A percentile compares a stretch with the other conserved stretches of the same genome.
Evolutionary conservation across 2,329 filamentous ascomycete species (phyloP).

Genomic region (Aspergillus costaricaensis): DNA sequence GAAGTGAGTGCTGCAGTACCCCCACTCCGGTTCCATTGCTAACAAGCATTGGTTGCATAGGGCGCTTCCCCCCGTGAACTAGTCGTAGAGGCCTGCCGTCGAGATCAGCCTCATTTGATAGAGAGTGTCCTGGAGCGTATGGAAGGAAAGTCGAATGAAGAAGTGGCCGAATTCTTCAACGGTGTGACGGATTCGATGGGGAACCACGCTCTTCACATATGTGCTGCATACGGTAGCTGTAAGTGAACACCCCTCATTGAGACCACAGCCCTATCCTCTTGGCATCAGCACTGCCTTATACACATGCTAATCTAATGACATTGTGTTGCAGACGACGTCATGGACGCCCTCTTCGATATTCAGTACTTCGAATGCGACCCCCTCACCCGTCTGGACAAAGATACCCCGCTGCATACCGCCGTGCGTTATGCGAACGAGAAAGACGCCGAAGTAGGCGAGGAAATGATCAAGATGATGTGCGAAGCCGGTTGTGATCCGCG

Average conservation of each 20-base stretch:
- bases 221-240: conserved; percentile 84
- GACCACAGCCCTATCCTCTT: background rate
- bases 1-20: conserved; percentile 37
- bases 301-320: background rate
- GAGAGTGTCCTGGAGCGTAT: conserved; percentile 68
- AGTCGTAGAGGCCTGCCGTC: conserved; percentile 87
- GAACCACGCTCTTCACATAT: conserved; percentile 86
- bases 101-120: conserved; percentile 87
- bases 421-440: conserved; percentile 51
- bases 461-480: conserved; percentile 53
- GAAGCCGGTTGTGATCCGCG: conserved; percentile 52
- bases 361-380: conserved; percentile 53
- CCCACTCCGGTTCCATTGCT: background rate
- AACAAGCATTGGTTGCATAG: conserved; percentile 46
- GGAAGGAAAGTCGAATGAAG: conserved; percentile 59
- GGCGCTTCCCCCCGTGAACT: conserved; percentile 83
- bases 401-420: conserved; percentile 49
- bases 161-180: conserved; percentile 80
- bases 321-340: conserved; percentile 43
- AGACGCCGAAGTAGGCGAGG: conserved; percentile 44
- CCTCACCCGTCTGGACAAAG: conserved; percentile 48
- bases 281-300: background rate
- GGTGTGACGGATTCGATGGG: conserved; percentile 81
- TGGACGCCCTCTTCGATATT: conserved; percentile 51
- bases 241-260: conserved; percentile 39